A percentile compares a stretch with the other conserved stretches of the same genome.
Conservation (phyloP, 176 grass and related monocot species). For the Poa pratensis region DNA sequence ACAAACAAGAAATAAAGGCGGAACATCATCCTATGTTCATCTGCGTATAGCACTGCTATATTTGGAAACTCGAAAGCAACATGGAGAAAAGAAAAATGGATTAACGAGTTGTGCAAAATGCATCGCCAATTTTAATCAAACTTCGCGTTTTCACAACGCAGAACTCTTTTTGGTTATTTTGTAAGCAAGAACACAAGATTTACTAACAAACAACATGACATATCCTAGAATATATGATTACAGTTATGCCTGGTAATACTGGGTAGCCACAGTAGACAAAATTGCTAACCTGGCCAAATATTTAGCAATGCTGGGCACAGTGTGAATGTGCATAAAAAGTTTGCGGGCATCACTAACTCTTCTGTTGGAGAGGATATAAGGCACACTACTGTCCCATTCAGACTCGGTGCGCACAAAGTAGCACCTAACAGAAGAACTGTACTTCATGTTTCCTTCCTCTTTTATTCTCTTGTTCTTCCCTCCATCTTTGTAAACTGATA, state of each 20-base stretch:
- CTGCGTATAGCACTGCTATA: no score
- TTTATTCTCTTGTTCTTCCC: conserved; percentile 62
- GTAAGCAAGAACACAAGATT: conserved; percentile 6
- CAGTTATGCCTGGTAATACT: neutral
- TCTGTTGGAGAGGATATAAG: conserved; percentile 46
- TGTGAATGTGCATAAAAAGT: conserved; percentile 77
- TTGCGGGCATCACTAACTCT: conserved; percentile 52
- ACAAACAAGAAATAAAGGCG: neutral
- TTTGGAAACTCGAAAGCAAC: no score
- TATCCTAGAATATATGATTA: neutral
- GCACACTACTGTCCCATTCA: conserved; percentile 50
- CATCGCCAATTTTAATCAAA: neutral
- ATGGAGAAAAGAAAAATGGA: neutral
- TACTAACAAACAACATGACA: conserved; percentile 7
- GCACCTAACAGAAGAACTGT: conserved; percentile 66
- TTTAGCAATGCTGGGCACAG: conserved; percentile 57
- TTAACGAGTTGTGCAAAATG: neutral
- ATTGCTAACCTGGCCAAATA: conserved; percentile 66
- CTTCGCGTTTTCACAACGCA: neutral
- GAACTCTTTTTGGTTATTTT: conserved; percentile 2
- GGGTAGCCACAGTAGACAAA: neutral
- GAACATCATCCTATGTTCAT: neutral
- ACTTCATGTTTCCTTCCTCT: conserved; percentile 53
- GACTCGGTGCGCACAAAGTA: conserved; percentile 80
- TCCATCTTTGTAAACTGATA: conserved; percentile 77